phyloP scores from a whole-genome alignment of 176 grass and related monocot species.

The Raddia distichophylla region DNA sequence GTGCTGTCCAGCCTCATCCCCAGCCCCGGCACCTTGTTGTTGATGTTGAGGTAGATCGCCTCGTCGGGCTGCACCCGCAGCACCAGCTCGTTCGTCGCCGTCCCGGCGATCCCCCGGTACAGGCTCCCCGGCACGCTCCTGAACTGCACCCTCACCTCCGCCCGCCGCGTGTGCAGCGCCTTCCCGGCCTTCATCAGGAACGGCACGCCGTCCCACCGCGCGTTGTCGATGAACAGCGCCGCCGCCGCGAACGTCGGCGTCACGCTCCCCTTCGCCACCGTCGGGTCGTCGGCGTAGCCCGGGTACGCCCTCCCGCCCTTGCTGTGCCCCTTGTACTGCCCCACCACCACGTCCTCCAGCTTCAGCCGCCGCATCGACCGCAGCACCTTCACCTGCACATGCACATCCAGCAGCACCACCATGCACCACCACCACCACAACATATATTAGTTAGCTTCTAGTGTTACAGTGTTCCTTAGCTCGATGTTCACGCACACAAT shows the following conservation, averaged over 20 bases:
- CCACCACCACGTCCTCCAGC: slow-evolving; percentile 85
- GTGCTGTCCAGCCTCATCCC: slow-evolving; percentile 81
- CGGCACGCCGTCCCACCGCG: slow-evolving; percentile 91
- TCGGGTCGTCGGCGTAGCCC: slow-evolving; percentile 77
- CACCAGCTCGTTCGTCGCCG: slow-evolving; percentile 83
- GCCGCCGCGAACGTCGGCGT: slow-evolving; percentile 93
- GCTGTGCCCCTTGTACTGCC: slow-evolving; percentile 92
- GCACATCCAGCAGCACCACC: no score
- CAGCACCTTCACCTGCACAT: slow-evolving; percentile 73
- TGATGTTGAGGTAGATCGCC: slow-evolving; percentile 97
- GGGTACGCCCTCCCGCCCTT: slow-evolving; percentile 63
- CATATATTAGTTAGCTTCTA: not conserved
- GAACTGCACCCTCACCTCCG: slow-evolving; percentile 97
- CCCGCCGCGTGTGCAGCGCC: slow-evolving; percentile 74
- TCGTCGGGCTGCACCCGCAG: slow-evolving; percentile 91
- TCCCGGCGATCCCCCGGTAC: slow-evolving; percentile 57
- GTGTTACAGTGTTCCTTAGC: not conserved
- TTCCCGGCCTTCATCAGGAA: slow-evolving; percentile 97
- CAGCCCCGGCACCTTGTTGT: slow-evolving; percentile 90
- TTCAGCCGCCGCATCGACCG: slow-evolving; percentile 76
- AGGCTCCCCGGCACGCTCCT: slow-evolving; percentile 87
- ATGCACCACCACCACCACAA: not conserved
- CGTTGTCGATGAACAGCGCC: slow-evolving; percentile 95
- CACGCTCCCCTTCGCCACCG: slow-evolving; percentile 73
- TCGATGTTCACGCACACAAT: not conserved